Conservation (phyloP, 176 grass and related monocot species). For the Metroxylon sagu region DNA sequence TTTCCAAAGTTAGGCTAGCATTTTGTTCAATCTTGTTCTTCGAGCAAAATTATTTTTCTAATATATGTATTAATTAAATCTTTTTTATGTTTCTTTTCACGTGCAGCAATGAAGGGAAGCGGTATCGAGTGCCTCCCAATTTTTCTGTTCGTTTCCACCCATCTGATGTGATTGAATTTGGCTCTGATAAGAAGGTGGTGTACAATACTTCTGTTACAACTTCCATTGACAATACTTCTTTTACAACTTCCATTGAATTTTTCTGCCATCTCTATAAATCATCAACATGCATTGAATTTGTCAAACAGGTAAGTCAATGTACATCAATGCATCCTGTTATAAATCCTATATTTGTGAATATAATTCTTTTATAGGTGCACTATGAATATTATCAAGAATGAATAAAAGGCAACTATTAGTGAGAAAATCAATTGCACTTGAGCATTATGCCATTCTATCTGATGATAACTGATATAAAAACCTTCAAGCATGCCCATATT, state of each 20-base stretch:
- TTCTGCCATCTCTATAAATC: not conserved
- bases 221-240: not conserved
- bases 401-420: no score
- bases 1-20: not conserved
- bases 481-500: no score
- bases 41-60: no score
- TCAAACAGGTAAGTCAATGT: no score
- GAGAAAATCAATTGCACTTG: no score
- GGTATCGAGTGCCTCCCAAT: conserved; percentile 56
- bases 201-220: not conserved
- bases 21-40: not conserved
- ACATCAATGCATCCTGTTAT: no score
- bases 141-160: conserved; percentile 75
- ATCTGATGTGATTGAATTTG: conserved; percentile 64
- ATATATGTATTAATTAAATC: conserved; percentile 6
- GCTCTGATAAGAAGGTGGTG: conserved; percentile 76
- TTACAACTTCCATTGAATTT: not conserved
- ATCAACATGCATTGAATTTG: no score
- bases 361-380: no score
- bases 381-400: no score
- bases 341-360: no score
- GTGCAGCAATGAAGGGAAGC: conserved; percentile 73
- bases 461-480: no score
- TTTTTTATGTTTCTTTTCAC: conserved; percentile 5
- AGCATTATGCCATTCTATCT: no score